These are phyloP conservation scores for Magnusiomyces suaveolens DNA, from an alignment of 1,139 yeast genomes.

Conservation along the genomic window DNA sequence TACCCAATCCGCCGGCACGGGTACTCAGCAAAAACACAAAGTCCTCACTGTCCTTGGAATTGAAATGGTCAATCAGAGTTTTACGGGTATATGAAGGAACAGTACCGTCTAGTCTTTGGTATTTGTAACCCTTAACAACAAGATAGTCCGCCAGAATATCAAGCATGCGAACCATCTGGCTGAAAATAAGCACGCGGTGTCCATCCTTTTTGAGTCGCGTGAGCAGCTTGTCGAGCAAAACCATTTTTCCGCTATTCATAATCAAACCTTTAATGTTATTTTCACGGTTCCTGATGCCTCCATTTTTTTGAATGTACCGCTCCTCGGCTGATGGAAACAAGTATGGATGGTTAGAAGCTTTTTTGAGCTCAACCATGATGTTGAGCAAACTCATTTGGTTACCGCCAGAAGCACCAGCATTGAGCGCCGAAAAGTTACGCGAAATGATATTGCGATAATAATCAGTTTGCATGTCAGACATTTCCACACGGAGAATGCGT, in stretches of 20 bases:
- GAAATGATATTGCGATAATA: constrained; percentile 90
- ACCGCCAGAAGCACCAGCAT: constrained; percentile 70
- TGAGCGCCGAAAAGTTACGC: constrained; percentile 81
- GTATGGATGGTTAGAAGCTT: constrained; percentile 95
- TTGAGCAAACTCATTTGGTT: constrained; percentile 76
- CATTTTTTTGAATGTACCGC: constrained; percentile 51
- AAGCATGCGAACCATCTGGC: constrained; percentile 94
- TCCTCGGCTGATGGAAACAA: constrained; percentile 89
- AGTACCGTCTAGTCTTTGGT: constrained; percentile 94
- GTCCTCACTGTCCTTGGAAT: constrained; percentile 87
- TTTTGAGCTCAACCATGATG: constrained; percentile 89
- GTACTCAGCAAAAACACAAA: constrained; percentile 86
- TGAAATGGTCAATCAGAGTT: constrained; percentile 91
- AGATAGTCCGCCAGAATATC: constrained; percentile 93
- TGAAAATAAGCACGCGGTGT: constrained; percentile 85
- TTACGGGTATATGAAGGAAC: constrained; percentile 90
- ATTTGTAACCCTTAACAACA: constrained; percentile 74
- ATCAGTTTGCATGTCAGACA: constrained; percentile 90
- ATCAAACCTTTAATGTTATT: constrained; percentile 79
- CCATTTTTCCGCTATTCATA: constrained; percentile 98
- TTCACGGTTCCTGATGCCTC: constrained; percentile 55
- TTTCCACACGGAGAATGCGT: constrained; percentile 85
- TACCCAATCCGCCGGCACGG: constrained; percentile 98
- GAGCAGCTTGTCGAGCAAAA: constrained; percentile 75
- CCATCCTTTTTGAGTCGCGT: constrained; percentile 85